Evolutionary conservation across 2,329 filamentous ascomycete genomes (phyloP), one percentile per base, ranked within the genome.

Genomic region (Dothideomycetidae sp.): DNA sequence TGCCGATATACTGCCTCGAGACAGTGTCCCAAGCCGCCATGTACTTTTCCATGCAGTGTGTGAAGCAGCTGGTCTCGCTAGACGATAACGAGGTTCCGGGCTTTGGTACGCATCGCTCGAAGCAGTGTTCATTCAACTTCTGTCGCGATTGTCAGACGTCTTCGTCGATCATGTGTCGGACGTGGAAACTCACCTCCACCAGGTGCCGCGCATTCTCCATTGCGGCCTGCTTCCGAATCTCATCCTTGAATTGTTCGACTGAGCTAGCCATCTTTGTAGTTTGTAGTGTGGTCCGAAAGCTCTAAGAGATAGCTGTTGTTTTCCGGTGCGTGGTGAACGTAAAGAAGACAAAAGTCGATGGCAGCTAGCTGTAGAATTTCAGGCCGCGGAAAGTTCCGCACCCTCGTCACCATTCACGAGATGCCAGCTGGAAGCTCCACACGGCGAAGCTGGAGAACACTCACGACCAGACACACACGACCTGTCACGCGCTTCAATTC

Each of bases 101-200:
- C 47, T 66, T 67, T 32, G 66, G 64, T 18, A 70, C 55, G 58
- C 67, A 70, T 50, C 64, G 63, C 46, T 68, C 64, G 58, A 69
- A 70, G 56, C 67, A 70, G 56, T 70, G 64, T 48, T 68, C 64
- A 55, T 70, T 70, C 45, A 70, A 55, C 62, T 69, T 70, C 65
- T 68, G 41, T 13, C 11, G 18, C 4, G 11, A 18, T 18, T 16
- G 5, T 31, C 32, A 40, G 21, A 7, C 7, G 21, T 26, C 7
- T 26, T n/a, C n/a, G n/a, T n/a, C n/a, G n/a, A n/a, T n/a, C 5
- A 28, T 13, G 2, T 32, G 13, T 12, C 10, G 29, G 35, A 42
- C 18, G 19, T 36, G 14, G 41, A 39, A 17, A 34, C 45, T 19
- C 50, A 66, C 63, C 48, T 68, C 64, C 43, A 69, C 64, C 9